phyloP scores from a whole-genome alignment of 495 filamentous ascomycete genomes.

The Aspergillus conjunctus region DNA sequence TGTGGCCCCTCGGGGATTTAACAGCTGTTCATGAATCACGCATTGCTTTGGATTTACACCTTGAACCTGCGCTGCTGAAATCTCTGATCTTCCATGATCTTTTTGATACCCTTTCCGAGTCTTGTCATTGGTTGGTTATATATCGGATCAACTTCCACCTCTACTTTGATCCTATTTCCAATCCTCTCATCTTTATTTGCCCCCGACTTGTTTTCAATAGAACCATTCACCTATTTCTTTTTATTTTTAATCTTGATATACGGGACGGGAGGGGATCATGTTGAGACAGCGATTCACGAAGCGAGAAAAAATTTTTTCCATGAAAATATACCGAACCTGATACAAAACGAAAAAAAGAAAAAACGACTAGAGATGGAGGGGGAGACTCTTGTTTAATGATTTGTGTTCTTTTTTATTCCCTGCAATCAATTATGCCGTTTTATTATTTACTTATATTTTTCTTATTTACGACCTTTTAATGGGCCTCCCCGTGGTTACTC shows the following conservation, averaged over 20 bases:
- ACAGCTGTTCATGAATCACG: constrained; percentile 12
- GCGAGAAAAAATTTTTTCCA: constrained; percentile 9
- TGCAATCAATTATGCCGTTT: constrained; percentile 12
- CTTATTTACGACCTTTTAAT: background rate
- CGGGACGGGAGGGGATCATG: constrained; percentile 5
- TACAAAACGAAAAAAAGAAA: constrained; percentile 9
- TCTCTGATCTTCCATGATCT: constrained; percentile 39
- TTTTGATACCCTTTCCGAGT: constrained; percentile 51
- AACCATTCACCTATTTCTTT: constrained; percentile 11
- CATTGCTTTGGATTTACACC: constrained; percentile 10
- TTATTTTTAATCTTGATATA: constrained; percentile 13
- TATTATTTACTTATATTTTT: background rate
- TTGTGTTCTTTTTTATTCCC: constrained; percentile 17
- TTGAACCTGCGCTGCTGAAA: constrained; percentile 27
- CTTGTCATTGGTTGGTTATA: constrained; percentile 41
- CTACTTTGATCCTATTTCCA: constrained; percentile 12
- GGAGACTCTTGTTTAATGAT: constrained; percentile 10
- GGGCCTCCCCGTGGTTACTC: background rate
- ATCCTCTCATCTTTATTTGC: background rate
- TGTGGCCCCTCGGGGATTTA: constrained; percentile 7
- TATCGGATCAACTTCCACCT: constrained; percentile 27
- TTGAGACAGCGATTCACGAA: constrained; percentile 1
- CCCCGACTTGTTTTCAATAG: constrained; percentile 16
- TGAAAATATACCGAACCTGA: constrained; percentile 1
- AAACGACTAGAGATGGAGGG: constrained; percentile 3